phyloP scores from a whole-genome alignment of 495 filamentous ascomycete genomes.

The Trichoderma gamsii region DNA sequence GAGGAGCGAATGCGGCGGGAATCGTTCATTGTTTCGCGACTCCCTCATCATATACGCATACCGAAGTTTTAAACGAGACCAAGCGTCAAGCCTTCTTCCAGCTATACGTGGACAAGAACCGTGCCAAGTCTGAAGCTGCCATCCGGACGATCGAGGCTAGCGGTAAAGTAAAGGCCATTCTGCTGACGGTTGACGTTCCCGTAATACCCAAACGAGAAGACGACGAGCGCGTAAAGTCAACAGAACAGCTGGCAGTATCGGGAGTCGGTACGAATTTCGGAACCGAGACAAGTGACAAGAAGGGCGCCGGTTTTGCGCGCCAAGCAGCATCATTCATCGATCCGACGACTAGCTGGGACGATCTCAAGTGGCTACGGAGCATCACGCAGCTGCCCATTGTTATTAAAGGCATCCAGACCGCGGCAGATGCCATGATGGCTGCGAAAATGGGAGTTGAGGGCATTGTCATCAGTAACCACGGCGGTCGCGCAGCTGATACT shows the following conservation, averaged over 20 bases:
- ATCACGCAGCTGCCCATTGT: constrained; percentile 45
- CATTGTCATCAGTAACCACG: constrained; percentile 63
- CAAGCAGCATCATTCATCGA: constrained; percentile 62
- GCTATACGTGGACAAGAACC: constrained; percentile 66
- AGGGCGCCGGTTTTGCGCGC: constrained; percentile 58
- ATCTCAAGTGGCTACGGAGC: constrained; percentile 47
- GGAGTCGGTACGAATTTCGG: not conserved
- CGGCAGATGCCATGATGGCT: constrained; percentile 53
- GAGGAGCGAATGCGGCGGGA: constrained; percentile 42
- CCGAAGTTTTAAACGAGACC: constrained; percentile 46
- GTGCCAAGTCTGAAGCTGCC: constrained; percentile 55
- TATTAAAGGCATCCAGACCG: constrained; percentile 60
- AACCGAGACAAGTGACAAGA: constrained; percentile 42
- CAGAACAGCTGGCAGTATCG: constrained; percentile 25
- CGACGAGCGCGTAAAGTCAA: constrained; percentile 47
- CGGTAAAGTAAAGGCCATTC: constrained; percentile 51
- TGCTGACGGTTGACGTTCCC: constrained; percentile 55
- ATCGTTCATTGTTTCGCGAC: constrained; percentile 49
- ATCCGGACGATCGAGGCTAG: constrained; percentile 49
- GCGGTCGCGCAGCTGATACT: constrained; percentile 62
- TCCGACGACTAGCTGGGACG: constrained; percentile 62
- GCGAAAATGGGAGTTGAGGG: constrained; percentile 50
- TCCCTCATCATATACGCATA: constrained; percentile 55
- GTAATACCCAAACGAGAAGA: constrained; percentile 49
- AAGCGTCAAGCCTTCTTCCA: constrained; percentile 43